Base-by-base conservation (phyloP, 306 rosid genomes). In the Rosa multiflora region DNA sequence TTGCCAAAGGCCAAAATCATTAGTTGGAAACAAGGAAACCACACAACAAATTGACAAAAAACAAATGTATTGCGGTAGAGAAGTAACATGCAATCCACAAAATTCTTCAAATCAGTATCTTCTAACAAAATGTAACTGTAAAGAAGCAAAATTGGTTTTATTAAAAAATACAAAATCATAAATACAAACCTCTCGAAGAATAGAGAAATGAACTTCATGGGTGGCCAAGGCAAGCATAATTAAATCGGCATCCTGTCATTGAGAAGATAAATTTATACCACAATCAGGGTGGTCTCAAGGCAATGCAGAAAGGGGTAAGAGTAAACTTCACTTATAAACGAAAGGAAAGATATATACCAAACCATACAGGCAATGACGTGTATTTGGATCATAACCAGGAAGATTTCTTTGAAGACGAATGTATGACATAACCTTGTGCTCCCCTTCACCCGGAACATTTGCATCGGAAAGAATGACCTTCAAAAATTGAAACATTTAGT, bases 361-460 rank as follows among this genome's bases (percentile, higher is more conserved):
- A 86, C 99, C 98, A 91, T 91, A 96, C 81, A 96, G 91, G 90
- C 99, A 96, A 87, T 96, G 99, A 48, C 98, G 84, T 37, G 99
- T 96, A 73, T 96, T 93, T 55, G 99, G 99, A 84, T 96, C 97
- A 86, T 69, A 87, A 77, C 97, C 97, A 63, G 89, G 89, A 79
- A 96, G 94, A 85, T 96, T 96, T 86, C 99, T 93, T 86, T 96
- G 98, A 79, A 93, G 92, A 71, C 99, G 98, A 64, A 96, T 88
- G 75, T 91, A 96, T 4, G 99, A 96, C 99, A 96, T 96, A 83
- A 96, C 89, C 84, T 96, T 96, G 84, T 93, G 98, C 84, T 96
- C 99, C 82, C 99, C 99, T 86, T 96, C 99, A 43, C 99, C 99
- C 14, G 99, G 99, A 76, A 96, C 99, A 90, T 96, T 96, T 67